These are phyloP conservation scores for Spizellomyces punctatus DNA, from an alignment of 192 early-diverging fungal species.

Conservation along the genomic window DNA sequence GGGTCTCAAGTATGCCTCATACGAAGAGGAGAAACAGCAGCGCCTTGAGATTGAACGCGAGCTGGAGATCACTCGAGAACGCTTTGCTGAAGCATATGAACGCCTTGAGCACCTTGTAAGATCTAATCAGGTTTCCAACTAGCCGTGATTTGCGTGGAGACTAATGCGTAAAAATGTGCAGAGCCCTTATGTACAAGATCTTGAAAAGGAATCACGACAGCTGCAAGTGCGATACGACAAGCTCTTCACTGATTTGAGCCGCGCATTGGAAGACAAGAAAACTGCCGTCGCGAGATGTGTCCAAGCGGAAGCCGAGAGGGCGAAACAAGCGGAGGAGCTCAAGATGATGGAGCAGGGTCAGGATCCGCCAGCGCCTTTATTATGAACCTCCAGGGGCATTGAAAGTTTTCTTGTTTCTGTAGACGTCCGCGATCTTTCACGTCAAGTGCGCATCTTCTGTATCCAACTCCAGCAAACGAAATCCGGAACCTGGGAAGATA, in stretches of 20 bases:
- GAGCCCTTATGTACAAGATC: constrained; percentile 17
- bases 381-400: too few species aligned
- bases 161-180: too few species aligned
- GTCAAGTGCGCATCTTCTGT: constrained; percentile 38
- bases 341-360: background rate
- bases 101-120: constrained; percentile 1
- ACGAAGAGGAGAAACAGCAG: constrained; percentile 27
- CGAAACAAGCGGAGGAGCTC: background rate
- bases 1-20: constrained; percentile 15
- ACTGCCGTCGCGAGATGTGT: background rate
- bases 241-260: constrained; percentile 16
- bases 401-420: background rate
- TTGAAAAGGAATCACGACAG: constrained; percentile 24
- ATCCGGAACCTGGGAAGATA: constrained; percentile 3
- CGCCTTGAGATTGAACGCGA: constrained; percentile 25
- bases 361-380: too few species aligned
- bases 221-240: constrained; percentile 21
- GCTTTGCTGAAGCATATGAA: constrained; percentile 12
- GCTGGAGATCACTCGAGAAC: constrained; percentile 15
- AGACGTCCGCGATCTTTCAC: constrained; percentile 29
- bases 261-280: constrained; percentile 13
- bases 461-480: constrained; percentile 15
- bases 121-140: too few species aligned
- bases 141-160: too few species aligned
- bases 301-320: background rate